Evolutionary conservation across 2,329 filamentous ascomycete species (phyloP), one percentile per base, ranked within the genome.

Genomic region (Epicoccum sorghinum): DNA sequence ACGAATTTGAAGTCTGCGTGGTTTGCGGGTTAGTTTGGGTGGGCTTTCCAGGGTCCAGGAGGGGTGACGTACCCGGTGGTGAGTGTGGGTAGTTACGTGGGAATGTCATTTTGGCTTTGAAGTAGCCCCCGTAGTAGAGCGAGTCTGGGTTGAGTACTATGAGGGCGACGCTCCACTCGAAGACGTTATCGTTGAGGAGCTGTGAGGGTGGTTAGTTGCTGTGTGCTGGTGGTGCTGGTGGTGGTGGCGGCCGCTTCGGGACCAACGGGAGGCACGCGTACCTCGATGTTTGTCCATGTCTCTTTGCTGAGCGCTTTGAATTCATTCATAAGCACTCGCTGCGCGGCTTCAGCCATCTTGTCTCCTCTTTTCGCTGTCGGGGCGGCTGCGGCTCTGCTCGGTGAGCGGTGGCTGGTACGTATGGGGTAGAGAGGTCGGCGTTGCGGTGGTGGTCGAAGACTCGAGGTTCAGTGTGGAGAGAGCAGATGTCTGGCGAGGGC

Each of bases 71-170:
- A 84, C 82, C 77, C 24, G 93, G 93, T 25, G 93, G 93, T 37
- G 85, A 83, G 78, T 90, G 96, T 0, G 95, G 95, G 75, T 98
- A 99, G 67, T 96, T 93, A 66, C 82, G 80, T 8, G 90, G 88
- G 68, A 99, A 98, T 22, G 82, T 86, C 88, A 99, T 95, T 67
- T 89, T 87, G 49, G 90, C 91, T 81, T 90, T 93, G 75, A 97
- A 91, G 76, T 96, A 99, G 62, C 90, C 95, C 56, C 93, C 93
- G 68, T 96, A 88, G 81, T 96, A 98, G 61, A 89, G 82, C 59
- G 92, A 96, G 66, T 96, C 93, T 0, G 90, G 86, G 76, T 98
- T 98, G 68, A 97, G 85, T 33, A 97, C 91, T 79, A 96, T 93
- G 53, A 99, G 85, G 3, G 89, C 93, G 42, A 98, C 81, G 57